Conservation (phyloP, 2,329 filamentous ascomycete genomes). For the Calonectria honghensis region DNA sequence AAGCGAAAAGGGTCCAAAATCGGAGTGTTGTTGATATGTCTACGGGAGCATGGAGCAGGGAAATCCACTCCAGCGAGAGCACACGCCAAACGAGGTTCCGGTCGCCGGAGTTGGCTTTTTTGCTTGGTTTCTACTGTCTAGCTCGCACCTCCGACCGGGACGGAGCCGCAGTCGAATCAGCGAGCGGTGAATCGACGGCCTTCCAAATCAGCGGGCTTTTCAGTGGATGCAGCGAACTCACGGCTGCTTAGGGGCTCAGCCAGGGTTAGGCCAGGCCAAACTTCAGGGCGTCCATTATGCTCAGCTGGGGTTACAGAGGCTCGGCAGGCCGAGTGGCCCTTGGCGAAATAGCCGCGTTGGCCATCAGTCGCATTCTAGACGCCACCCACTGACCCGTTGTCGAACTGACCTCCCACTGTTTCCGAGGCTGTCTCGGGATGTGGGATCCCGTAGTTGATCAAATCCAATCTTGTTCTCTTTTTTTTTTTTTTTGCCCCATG, state of each 20-base stretch:
- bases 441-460: neutral
- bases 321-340: neutral
- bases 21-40: constrained; percentile 19
- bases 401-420: neutral
- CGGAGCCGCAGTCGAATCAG: constrained; percentile 34
- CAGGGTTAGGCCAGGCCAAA: neutral
- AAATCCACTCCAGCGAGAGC: constrained; percentile 44
- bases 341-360: constrained; percentile 12
- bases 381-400: neutral
- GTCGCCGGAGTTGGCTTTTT: constrained; percentile 48
- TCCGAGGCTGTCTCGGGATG: neutral
- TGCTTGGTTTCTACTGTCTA: constrained; percentile 11
- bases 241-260: neutral
- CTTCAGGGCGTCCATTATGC: neutral
- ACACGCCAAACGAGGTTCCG: constrained; percentile 47
- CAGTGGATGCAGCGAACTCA: constrained; percentile 28
- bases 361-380: neutral
- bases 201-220: constrained; percentile 37
- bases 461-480: neutral
- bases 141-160: constrained; percentile 28
- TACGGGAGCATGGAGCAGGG: constrained; percentile 26
- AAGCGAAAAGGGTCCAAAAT: constrained; percentile 11
- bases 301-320: neutral
- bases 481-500: neutral
- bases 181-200: constrained; percentile 33